Percentiles rank a stretch among this genome's conserved stretches.
These are phyloP conservation scores for Naganishia cerealis DNA, from an alignment of 1,284 basidiomycete genomes.

Conservation along the genomic window DNA sequence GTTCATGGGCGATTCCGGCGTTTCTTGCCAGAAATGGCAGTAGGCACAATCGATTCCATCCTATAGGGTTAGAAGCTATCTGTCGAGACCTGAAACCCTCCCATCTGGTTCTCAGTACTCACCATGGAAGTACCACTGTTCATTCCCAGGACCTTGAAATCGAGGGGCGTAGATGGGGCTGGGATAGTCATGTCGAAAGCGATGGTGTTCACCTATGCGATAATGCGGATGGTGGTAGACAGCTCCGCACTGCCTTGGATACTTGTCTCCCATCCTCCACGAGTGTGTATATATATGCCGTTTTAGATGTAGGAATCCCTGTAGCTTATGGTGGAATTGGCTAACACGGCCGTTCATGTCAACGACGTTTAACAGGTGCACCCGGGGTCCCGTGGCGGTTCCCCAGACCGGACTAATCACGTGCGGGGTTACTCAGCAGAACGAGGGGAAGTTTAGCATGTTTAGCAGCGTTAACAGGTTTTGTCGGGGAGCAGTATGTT, in stretches of 20 bases:
- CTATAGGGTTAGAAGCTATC: not conserved
- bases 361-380: not conserved
- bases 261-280: not conserved
- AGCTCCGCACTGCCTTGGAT: not conserved
- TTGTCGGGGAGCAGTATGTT: too few relatives aligned
- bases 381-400: too few relatives aligned
- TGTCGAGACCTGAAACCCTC: slow-evolving; percentile 3
- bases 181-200: not conserved
- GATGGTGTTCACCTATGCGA: not conserved
- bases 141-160: slow-evolving; percentile 41
- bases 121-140: slow-evolving; percentile 42
- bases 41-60: slow-evolving; percentile 40
- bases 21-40: slow-evolving; percentile 38
- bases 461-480: too few relatives aligned
- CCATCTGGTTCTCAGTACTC: slow-evolving; percentile 6
- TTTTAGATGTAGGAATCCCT: too few relatives aligned
- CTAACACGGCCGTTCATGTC: not conserved
- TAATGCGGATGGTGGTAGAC: not conserved
- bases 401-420: too few relatives aligned
- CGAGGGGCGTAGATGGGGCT: slow-evolving; percentile 19
- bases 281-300: not conserved
- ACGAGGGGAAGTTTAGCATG: not conserved
- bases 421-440: too few relatives aligned
- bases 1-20: slow-evolving; percentile 37
- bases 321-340: not conserved